phyloP scores from a whole-genome alignment of 371 early-diverging fungal species.

The Mortierella sp. region DNA sequence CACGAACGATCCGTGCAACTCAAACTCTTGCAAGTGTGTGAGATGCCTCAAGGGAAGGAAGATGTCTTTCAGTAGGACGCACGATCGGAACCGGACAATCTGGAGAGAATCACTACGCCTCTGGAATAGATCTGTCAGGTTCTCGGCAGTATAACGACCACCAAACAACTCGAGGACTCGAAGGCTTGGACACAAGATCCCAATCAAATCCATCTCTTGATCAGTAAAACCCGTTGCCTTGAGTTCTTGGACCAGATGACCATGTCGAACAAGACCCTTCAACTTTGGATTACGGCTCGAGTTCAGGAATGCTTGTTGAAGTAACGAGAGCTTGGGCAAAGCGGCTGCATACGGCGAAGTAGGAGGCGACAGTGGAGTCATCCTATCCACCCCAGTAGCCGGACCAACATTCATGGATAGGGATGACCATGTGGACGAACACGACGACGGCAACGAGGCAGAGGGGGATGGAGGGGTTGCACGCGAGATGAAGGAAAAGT shows the following conservation, averaged over 20 bases:
- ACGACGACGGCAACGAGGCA: slow-evolving; percentile 34
- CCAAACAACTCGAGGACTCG: slow-evolving; percentile 43
- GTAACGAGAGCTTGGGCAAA: slow-evolving; percentile 9
- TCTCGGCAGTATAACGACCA: slow-evolving; percentile 44
- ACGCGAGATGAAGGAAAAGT: slow-evolving; percentile 21
- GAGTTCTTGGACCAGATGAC: slow-evolving; percentile 38
- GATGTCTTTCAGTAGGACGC: slow-evolving; percentile 37
- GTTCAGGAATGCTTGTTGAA: slow-evolving; percentile 27
- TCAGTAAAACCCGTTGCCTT: slow-evolving; percentile 45
- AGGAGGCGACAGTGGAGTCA: too few species aligned
- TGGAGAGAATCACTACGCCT: slow-evolving; percentile 26
- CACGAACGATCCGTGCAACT: slow-evolving; percentile 48
- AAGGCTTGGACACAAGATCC: slow-evolving; percentile 29
- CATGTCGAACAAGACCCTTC: slow-evolving; percentile 31
- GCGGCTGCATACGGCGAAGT: slow-evolving; percentile 2
- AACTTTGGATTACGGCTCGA: slow-evolving; percentile 37
- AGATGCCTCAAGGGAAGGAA: slow-evolving; percentile 29
- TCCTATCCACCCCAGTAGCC: too few species aligned
- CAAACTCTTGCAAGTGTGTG: slow-evolving; percentile 38
- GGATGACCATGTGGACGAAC: slow-evolving; percentile 28
- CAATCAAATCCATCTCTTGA: slow-evolving; percentile 37
- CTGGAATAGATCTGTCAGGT: slow-evolving; percentile 34
- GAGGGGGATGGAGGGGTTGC: slow-evolving; percentile 13
- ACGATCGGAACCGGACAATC: slow-evolving; percentile 31
- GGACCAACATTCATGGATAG: slow-evolving; percentile 10